Percentiles rank a stretch among this genome's conserved stretches.
Evolutionary conservation across 164 flowering plant species (phyloP).

Genomic region (Chimonanthus salicifolius): DNA sequence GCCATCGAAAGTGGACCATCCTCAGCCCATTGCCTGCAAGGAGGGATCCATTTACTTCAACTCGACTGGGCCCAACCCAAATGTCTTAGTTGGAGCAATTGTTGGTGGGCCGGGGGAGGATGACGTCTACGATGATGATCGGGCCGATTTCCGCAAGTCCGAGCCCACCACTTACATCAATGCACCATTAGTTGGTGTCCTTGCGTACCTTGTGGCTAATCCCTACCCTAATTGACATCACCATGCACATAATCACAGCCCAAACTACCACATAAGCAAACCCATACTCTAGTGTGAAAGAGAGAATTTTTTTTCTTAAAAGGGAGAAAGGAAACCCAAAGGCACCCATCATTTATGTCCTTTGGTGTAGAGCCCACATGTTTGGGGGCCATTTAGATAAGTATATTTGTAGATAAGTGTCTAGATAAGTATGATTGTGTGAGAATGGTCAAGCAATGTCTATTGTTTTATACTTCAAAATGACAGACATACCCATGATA

Average conservation of each 20-base stretch:
- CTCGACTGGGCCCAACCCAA: constrained; percentile 68
- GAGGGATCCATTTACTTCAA: constrained; percentile 76
- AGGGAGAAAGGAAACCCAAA: neutral
- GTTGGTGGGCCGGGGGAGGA: constrained; percentile 91
- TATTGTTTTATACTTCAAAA: too few species aligned
- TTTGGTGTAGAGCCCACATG: neutral
- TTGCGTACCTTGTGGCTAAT: constrained; percentile 74
- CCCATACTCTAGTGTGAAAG: neutral
- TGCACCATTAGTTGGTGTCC: constrained; percentile 87
- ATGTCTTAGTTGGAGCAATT: constrained; percentile 61
- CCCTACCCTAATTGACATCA: constrained; percentile 25
- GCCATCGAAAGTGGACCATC: constrained; percentile 71
- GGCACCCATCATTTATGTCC: neutral
- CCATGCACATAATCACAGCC: neutral
- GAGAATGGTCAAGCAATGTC: neutral
- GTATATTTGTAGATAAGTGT: neutral
- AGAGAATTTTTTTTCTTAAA: too few species aligned
- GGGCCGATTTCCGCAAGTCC: constrained; percentile 67
- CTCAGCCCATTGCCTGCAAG: constrained; percentile 58
- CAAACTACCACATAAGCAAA: neutral
- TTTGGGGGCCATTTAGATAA: neutral
- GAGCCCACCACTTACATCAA: constrained; percentile 97
- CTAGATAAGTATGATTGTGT: neutral
- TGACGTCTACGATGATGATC: constrained; percentile 62
- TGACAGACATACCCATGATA: neutral